These are phyloP conservation scores for Salvia rosmarinus DNA, from an alignment of 257 asterid species.

Conservation along the genomic window DNA sequence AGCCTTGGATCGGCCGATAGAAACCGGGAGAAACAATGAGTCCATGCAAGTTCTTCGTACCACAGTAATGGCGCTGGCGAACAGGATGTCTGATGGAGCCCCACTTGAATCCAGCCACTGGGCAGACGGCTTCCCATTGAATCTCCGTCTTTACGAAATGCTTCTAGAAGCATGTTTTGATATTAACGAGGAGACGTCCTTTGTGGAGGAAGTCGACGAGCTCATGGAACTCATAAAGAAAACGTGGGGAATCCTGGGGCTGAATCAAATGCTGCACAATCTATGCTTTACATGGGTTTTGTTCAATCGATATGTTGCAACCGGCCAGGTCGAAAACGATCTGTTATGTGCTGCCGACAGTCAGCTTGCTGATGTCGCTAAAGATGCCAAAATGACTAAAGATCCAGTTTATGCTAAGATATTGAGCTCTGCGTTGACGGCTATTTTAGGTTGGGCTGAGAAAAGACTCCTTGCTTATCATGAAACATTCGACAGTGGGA, in stretches of 20 bases:
- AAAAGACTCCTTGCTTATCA: constrained; percentile 96
- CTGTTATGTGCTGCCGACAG: constrained; percentile 76
- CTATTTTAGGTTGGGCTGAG: constrained; percentile 98
- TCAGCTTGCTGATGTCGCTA: constrained; percentile 87
- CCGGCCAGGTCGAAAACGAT: constrained; percentile 83
- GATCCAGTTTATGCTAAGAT: constrained; percentile 76
- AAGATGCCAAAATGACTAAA: constrained; percentile 81
- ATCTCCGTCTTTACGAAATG: constrained; percentile 86
- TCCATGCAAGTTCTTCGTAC: constrained; percentile 96
- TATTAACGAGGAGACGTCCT: constrained; percentile 67
- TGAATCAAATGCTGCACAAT: constrained; percentile 89
- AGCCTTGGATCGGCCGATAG: constrained; percentile 88
- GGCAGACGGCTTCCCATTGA: constrained; percentile 97
- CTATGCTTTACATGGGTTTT: constrained; percentile 91
- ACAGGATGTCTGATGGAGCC: constrained; percentile 82
- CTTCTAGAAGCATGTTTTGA: constrained; percentile 95
- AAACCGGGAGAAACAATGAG: constrained; percentile 95
- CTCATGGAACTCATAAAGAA: constrained; percentile 93
- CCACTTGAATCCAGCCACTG: constrained; percentile 79
- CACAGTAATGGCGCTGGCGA: constrained; percentile 78
- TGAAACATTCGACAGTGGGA: constrained; percentile 77
- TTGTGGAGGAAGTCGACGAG: constrained; percentile 93
- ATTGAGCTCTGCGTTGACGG: constrained; percentile 85
- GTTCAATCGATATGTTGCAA: constrained; percentile 82
- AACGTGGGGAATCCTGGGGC: constrained; percentile 90